Base-by-base conservation (phyloP, 176 grass and related monocot species). In the Oryza nivara region DNA sequence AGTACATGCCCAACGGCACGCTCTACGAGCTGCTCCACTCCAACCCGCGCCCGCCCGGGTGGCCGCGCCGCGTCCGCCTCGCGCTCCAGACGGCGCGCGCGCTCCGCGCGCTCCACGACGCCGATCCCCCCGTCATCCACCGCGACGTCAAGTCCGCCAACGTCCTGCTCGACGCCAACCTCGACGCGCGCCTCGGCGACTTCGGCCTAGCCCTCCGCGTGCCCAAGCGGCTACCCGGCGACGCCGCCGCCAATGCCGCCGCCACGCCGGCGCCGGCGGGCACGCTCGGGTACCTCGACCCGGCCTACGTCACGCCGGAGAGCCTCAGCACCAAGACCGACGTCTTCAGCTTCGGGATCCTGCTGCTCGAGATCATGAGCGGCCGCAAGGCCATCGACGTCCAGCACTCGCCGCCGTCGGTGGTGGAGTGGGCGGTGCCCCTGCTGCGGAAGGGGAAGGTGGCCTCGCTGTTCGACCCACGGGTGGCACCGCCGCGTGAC, bases 331-430 rank as follows among this genome's bases (percentile, higher is more conserved):
- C 96, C 83, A 99, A 99, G 86, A 99, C 96, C 3, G 96, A 99
- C 73, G 96, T 99, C n/a, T 99, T 99, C 86, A 99, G 96, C 90
- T 99, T 99, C 73, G 96, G 96, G 67, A 99, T 99, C 85, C 90
- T 99, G 66, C 92, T 99, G 25, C 92, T 99, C 10, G 96, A 99
- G 87, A 99, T 99, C 68, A 94, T 99, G 84, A 99, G 96, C 84
- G 96, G 96, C 2, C 86, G 96, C 77, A 94, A 92, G 86, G 96
- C 96, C 43, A 99, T 99, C 73, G 96, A 99, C 65, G 93, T 99
- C 2, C 93, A 89, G 69, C 88, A 94, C 77, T 99, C 96, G 51
- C 96, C 93, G n/a, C 96, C 96, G 13, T 99, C 96, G 5, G 93
- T 99, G 13, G 91, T 96, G 30, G 96, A 99, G 84, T 99, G 96